Evolutionary conservation across 176 grass and related monocot species (phyloP), one percentile per base, ranked within the genome.

Genomic region (Alloteropsis semialata): DNA sequence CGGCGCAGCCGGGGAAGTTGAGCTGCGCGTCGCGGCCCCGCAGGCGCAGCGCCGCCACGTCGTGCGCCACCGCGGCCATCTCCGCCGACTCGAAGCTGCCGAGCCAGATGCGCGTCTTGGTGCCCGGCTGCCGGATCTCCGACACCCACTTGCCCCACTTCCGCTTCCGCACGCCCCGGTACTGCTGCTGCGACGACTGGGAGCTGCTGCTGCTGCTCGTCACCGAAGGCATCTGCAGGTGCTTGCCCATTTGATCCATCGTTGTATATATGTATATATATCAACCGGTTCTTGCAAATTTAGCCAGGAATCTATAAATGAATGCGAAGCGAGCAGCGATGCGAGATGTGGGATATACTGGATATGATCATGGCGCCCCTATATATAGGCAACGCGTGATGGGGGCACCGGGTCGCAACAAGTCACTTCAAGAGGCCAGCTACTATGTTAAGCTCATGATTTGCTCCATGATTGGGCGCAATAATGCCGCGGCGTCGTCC

Each of bases 141-240:
- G 93, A 95, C 41, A 95, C 93, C 93, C 93, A 95, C 77, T 92
- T 95, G 28, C 93, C 93, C 93, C 93, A 95, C 66, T 90, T 90
- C 68, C 93, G 67, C 82, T 84, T 87, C 87, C 93, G 45, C 53
- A 92, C 93, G 6, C 93, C 93, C 44, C 90, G 76, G 71, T 89
- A 92, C 27, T 83, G 88, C 64, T 55, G 73, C 30, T 32, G 0
- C 65, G 19, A 16, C 39, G 42, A 24, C 27, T 5, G 3, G 8
- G 18, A 14, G 46, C 33, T 12, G 61, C 46, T 30, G 37, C 18
- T 36, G n/a, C n/a, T n/a, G n/a, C n/a, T n/a, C 57, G 32, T 16
- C n/a, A 21, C 18, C 3, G 65, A 30, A 2, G 72, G 39, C 69
- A 46, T 38, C 18, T 51, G 36, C 38, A 51, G 59, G 48, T 79